Evolutionary conservation across 176 grass and related monocot genomes (phyloP).

Genomic region (Oryza glaberrima): DNA sequence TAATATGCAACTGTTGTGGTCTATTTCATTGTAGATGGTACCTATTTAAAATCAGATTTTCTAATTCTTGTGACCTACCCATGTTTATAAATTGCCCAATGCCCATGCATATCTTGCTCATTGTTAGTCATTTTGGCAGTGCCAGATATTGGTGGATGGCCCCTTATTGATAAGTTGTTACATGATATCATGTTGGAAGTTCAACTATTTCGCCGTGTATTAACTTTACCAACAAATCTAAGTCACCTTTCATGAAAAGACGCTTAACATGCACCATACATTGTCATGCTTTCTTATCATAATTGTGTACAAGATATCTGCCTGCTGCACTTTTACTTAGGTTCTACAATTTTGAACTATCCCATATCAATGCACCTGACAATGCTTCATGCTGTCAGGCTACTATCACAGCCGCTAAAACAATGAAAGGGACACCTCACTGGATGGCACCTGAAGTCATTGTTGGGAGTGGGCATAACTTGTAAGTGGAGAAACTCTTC

Average conservation of each 20-base stretch:
- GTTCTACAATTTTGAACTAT: conserved; percentile 25
- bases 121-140: conserved; percentile 5
- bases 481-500: conserved; percentile 60
- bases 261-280: conserved; percentile 7
- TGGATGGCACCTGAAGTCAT: conserved; percentile 99
- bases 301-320: conserved; percentile 1
- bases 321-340: conserved; percentile 14
- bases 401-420: conserved; percentile 96
- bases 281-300: neutral
- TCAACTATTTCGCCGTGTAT: neutral
- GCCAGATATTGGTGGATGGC: neutral
- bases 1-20: conserved; percentile 17
- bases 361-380: conserved; percentile 32
- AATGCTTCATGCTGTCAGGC: conserved; percentile 56
- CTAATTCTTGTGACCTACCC: neutral
- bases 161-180: neutral
- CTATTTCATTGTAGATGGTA: neutral
- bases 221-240: neutral
- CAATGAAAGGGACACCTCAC: conserved; percentile 97
- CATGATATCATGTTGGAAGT: neutral
- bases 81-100: neutral
- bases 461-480: conserved; percentile 90
- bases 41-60: conserved; percentile 18
- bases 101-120: neutral
- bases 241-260: neutral